Evolutionary conservation across 768 basidiomycete genomes (phyloP), one percentile per base, ranked within the genome.

Genomic region (Serendipita sp.): DNA sequence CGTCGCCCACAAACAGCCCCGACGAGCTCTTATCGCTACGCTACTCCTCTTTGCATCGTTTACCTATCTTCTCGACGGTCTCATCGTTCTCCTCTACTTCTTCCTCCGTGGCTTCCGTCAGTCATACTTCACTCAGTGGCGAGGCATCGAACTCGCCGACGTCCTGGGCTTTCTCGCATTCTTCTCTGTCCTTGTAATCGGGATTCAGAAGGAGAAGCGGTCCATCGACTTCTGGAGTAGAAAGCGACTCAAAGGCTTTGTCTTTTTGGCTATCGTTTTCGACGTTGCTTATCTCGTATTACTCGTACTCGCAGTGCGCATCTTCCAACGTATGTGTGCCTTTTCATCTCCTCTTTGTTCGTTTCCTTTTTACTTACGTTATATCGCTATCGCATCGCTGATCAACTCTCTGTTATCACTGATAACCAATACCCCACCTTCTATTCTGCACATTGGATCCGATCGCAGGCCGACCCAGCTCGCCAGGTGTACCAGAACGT

Each of bases 61-160:
- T 62, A 84, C 86, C 15, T 94, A 84, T 72, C 77, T 94, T 62
- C 74, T 83, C 35, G 91, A 95, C 71, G 92, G 89, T 13, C 77
- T 86, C 37, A 78, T 85, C 15, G 86, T 89, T 69, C 82, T 87
- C 47, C 75, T 81, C 3, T 81, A 78, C 70, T 80, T 85, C 18
- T 77, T 92, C 47, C 70, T 91, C 65, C 77, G 81, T 68, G 83
- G 84, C 68, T 66, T 77, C 8, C 45, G 70, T 76, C 66, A 83
- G 84, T 5, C 88, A 84, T 28, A 78, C 87, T 46, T 86, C 86
- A 69, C 73, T 85, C 71, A 87, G 81, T 68, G 70, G 70, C 63
- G 65, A 35, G 66, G 65, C 48, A 53, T 68, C 41, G 66, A 66
- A 32, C 51, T 70, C 8, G 65, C 67, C 0, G 68, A 88, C 46